These are phyloP conservation scores for Coemansia sp. DNA, from an alignment of 192 early-diverging fungal species.

Conservation along the genomic window DNA sequence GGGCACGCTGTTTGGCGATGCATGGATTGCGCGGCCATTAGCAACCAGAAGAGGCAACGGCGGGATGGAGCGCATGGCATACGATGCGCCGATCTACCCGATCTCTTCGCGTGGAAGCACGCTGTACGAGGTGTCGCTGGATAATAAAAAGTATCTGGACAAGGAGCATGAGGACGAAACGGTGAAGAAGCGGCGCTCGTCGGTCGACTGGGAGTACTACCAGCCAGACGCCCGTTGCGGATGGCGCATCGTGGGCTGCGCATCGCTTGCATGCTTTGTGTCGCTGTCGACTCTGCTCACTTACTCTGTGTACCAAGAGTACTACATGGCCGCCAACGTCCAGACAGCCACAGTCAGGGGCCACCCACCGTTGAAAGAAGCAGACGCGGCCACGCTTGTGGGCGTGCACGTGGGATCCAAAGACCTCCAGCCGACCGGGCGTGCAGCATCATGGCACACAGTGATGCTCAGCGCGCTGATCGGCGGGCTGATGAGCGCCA, in stretches of 20 bases:
- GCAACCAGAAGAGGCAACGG: background rate
- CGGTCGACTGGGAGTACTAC: conserved; percentile 38
- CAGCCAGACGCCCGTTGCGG: conserved; percentile 14
- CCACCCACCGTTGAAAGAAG: background rate
- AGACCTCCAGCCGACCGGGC: background rate
- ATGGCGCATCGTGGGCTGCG: conserved; percentile 30
- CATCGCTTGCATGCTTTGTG: conserved; percentile 23
- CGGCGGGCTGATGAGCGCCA: conserved; percentile 30
- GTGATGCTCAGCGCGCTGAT: conserved; percentile 26
- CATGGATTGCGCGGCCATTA: conserved; percentile 30
- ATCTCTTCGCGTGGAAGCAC: conserved; percentile 5
- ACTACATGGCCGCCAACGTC: conserved; percentile 15
- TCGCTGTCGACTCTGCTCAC: conserved; percentile 36
- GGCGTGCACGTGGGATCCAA: background rate
- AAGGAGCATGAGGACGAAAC: background rate
- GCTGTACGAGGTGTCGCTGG: conserved; percentile 22
- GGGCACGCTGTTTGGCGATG: conserved; percentile 29
- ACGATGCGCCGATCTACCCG: conserved; percentile 3
- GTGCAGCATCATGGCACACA: background rate
- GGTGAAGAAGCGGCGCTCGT: background rate
- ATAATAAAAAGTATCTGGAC: background rate
- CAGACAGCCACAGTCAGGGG: background rate
- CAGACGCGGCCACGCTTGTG: background rate
- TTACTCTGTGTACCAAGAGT: conserved; percentile 37
- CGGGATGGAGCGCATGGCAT: background rate